A percentile compares a stretch with the other conserved stretches of the same genome.
Conservation (phyloP, 164 flowering plant genomes). For the Amborella trichopoda region DNA sequence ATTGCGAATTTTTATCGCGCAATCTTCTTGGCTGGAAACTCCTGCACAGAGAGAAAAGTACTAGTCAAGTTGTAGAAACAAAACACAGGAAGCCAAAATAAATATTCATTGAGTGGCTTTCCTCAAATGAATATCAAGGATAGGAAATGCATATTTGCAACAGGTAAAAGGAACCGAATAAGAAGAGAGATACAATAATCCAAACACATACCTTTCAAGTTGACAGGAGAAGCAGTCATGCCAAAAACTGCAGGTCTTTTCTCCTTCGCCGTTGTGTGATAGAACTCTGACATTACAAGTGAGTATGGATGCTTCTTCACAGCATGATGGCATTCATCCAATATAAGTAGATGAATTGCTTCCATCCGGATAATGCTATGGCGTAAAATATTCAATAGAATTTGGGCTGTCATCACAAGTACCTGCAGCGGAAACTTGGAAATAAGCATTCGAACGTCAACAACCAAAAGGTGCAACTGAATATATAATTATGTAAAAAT, state of each 20-base stretch:
- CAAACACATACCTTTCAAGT: constrained; percentile 58
- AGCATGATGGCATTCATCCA: constrained; percentile 99
- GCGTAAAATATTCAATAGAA: constrained; percentile 85
- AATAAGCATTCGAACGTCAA: neutral
- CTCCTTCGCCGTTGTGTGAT: constrained; percentile 86
- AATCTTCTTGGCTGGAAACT: constrained; percentile 96
- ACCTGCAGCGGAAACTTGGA: constrained; percentile 66
- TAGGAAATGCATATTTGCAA: neutral
- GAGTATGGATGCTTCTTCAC: constrained; percentile 99
- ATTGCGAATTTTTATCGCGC: constrained; percentile 97
- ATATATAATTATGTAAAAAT: too few relatives aligned
- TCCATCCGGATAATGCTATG: constrained; percentile 98
- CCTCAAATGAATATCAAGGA: neutral
- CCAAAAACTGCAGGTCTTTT: constrained; percentile 96
- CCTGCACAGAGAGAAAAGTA: constrained; percentile 29
- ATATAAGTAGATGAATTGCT: constrained; percentile 74
- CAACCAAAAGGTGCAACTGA: neutral
- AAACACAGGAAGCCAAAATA: neutral
- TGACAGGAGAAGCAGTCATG: constrained; percentile 99
- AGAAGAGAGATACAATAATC: neutral
- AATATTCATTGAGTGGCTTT: too few relatives aligned
- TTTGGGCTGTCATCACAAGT: constrained; percentile 98
- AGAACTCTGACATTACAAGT: constrained; percentile 95
- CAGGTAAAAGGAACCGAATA: neutral
- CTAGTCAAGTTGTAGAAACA: constrained; percentile 2